Percentiles rank a stretch among this genome's conserved stretches.
Evolutionary conservation across 352 stramenopile species (phyloP).

Genomic region (Phytophthora ramorum): DNA sequence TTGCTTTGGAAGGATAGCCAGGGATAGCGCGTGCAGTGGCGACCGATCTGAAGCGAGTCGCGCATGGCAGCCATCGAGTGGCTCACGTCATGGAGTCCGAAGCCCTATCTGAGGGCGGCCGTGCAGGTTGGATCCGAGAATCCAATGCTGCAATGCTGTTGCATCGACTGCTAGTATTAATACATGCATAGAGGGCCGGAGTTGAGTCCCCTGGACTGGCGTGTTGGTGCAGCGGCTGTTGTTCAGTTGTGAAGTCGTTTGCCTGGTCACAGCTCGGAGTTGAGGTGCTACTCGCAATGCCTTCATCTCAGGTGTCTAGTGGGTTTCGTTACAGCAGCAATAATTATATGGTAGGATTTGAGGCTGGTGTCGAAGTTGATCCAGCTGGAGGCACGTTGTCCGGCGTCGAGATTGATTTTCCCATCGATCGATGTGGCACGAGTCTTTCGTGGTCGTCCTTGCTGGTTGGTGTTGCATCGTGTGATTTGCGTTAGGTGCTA

Average conservation of each 20-base stretch:
- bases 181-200: too few species aligned
- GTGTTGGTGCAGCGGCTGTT: slow-evolving; percentile 4
- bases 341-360: neutral
- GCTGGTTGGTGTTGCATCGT: neutral
- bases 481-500: slow-evolving; percentile 2
- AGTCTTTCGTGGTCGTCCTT: slow-evolving; percentile 1
- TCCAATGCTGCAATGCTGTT: neutral
- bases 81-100: slow-evolving; percentile 2
- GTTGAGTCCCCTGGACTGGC: too few species aligned
- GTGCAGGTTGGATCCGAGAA: neutral
- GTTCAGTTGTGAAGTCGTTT: slow-evolving; percentile 13
- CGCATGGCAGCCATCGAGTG: neutral
- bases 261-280: slow-evolving; percentile 1
- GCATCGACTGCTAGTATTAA: neutral
- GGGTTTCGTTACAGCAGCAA: slow-evolving; percentile 3
- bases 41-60: slow-evolving; percentile 4
- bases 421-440: neutral
- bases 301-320: slow-evolving; percentile 8
- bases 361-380: neutral
- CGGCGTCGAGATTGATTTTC: slow-evolving; percentile 3
- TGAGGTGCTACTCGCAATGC: too few species aligned
- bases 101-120: neutral
- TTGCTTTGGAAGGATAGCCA: slow-evolving; percentile 16
- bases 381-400: neutral
- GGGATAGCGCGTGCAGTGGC: slow-evolving; percentile 6